Percentiles rank a stretch among this genome's conserved stretches.
Evolutionary conservation across 768 basidiomycete genomes (phyloP).

Genomic region (Boletus sp.): DNA sequence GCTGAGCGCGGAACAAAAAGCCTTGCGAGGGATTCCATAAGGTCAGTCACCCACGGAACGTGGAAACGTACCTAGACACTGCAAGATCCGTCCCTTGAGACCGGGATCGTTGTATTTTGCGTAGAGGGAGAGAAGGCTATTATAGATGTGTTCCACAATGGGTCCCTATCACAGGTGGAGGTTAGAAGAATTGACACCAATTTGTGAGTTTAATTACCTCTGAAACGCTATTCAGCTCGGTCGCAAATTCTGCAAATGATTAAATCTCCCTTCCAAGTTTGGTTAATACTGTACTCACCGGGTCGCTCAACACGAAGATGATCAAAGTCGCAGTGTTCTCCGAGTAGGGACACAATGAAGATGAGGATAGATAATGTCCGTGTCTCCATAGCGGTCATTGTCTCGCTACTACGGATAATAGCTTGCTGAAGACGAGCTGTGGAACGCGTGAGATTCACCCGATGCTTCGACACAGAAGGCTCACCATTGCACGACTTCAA

Average conservation of each 20-base stretch:
- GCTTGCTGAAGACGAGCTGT: constrained; percentile 63
- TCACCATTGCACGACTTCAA: constrained; percentile 83
- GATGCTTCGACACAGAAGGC: neutral
- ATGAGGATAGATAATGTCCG: constrained; percentile 67
- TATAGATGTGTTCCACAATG: constrained; percentile 82
- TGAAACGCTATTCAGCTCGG: constrained; percentile 57
- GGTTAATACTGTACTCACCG: constrained; percentile 40
- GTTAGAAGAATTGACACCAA: neutral
- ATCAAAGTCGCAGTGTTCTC: constrained; percentile 90
- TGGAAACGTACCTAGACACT: constrained; percentile 70
- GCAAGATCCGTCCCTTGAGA: constrained; percentile 69
- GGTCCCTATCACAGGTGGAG: constrained; percentile 43
- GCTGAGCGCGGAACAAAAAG: constrained; percentile 89
- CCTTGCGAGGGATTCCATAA: constrained; percentile 43
- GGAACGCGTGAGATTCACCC: constrained; percentile 7
- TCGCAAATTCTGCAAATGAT: constrained; percentile 42
- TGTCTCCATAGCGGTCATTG: constrained; percentile 47
- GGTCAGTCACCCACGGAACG: neutral
- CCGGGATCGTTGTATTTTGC: constrained; percentile 56
- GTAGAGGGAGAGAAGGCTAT: constrained; percentile 67
- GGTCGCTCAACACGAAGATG: constrained; percentile 56
- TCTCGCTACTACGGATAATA: constrained; percentile 40
- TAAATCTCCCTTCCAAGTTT: neutral
- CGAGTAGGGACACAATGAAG: constrained; percentile 80
- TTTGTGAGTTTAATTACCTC: constrained; percentile 35